These are phyloP conservation scores for Naganishia friedmannii DNA, from an alignment of 768 basidiomycete species.

Conservation along the genomic window DNA sequence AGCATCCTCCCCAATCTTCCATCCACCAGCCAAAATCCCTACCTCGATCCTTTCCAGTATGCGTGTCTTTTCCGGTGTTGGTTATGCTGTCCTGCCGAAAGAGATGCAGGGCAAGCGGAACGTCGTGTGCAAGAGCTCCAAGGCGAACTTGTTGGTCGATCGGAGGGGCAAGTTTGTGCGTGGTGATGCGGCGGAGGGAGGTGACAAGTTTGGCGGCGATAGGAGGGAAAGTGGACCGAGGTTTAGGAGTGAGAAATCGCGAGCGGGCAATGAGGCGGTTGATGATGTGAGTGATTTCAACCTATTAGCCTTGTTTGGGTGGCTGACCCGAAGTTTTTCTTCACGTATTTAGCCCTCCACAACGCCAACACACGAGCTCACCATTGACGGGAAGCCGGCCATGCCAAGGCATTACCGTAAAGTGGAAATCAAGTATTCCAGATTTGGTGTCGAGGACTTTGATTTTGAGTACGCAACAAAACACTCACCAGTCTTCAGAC, in stretches of 20 bases:
- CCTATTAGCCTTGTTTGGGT: neutral
- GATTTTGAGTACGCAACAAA: constrained; percentile 74
- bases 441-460: constrained; percentile 97
- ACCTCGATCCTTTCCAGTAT: constrained; percentile 70
- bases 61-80: constrained; percentile 82
- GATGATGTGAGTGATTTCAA: constrained; percentile 37
- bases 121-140: constrained; percentile 58
- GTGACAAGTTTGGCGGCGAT: constrained; percentile 12
- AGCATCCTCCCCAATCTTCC: constrained; percentile 58
- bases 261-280: constrained; percentile 35
- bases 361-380: constrained; percentile 7
- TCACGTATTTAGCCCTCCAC: neutral
- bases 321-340: neutral
- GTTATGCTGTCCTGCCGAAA: constrained; percentile 81
- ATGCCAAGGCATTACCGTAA: constrained; percentile 80
- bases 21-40: constrained; percentile 72
- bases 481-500: neutral
- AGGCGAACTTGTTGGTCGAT: constrained; percentile 18
- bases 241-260: constrained; percentile 77
- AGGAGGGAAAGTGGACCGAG: constrained; percentile 52
- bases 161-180: constrained; percentile 20
- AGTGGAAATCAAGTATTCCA: constrained; percentile 97
- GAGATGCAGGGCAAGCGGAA: constrained; percentile 82
- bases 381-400: constrained; percentile 23
- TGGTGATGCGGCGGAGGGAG: neutral